Base-by-base conservation (phyloP, 106 monocot genomes). In the Ottelia alismoides region DNA sequence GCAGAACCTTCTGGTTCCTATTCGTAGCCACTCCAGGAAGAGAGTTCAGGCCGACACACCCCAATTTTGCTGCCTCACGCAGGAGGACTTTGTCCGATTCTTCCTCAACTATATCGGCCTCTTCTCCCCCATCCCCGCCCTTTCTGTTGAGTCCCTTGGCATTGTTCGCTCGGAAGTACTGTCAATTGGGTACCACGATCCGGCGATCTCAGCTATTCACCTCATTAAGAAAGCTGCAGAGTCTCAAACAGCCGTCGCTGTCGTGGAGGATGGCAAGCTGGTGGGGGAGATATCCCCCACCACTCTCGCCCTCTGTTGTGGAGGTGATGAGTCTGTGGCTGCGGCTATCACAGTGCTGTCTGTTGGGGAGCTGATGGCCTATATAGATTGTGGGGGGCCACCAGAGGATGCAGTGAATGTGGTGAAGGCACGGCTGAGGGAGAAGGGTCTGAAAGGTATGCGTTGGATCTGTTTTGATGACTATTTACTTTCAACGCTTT, bases 201-300 rank as follows among this genome's bases (percentile, higher is more conserved):
- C 86, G 10, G 86, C 80, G 24, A 51, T 78, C 74, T 60, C 74
- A 49, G 68, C 66, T 26, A 29, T 77, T 20, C 71, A 76, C 18
- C 74, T 81, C 31, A 2, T 86, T 50, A 55, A 52, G 45, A 51
- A 49, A 44, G 86, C 77, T 57, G 31, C 81, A 47, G 30, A 52
- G 22, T 45, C 49, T 24, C 60, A 72, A 46, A 77, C 81, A 4
- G 63, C 86, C 17, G 68, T 86, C 16, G 86, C 80, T 28, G 80
- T 86, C 27, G 52, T 77, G 58, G 68, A 64, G 53, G 77, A 72
- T 46, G 61, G 71, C 49, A 58, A 58, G 52, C 77, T 86, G 30
- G 45, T 77, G 29, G 86, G 86, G 9, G 86, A 86, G 67, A 71
- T 86, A 49, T 77, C 77, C 52, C 77, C 80, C 1, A 51, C 71